Evolutionary conservation across 805 yeast species (phyloP).

Genomic region (Candida tammaniensis): DNA sequence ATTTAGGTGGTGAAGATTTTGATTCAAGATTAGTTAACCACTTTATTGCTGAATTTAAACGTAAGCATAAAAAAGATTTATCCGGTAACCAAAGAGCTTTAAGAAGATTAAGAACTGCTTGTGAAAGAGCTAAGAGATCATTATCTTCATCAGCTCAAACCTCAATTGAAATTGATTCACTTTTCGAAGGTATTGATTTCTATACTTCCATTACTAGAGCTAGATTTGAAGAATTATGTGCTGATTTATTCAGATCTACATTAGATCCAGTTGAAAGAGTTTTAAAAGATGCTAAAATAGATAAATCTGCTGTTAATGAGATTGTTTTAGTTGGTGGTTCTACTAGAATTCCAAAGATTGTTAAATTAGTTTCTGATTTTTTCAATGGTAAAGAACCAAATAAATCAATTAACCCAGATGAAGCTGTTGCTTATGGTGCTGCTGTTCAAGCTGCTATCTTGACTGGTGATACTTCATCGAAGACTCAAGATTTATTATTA

Average conservation of each 20-base stretch:
- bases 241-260: slow-evolving; percentile 90
- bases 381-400: slow-evolving; percentile 95
- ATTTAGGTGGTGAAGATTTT: slow-evolving; percentile 96
- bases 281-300: slow-evolving; percentile 86
- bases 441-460: slow-evolving; percentile 99
- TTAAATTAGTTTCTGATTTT: slow-evolving; percentile 83
- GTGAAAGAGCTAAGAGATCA: slow-evolving; percentile 97
- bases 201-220: slow-evolving; percentile 95
- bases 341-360: slow-evolving; percentile 98
- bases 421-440: slow-evolving; percentile 99
- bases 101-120: slow-evolving; percentile 94
- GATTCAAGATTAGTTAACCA: slow-evolving; percentile 87
- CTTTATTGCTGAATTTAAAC: slow-evolving; percentile 89
- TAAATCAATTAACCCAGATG: slow-evolving; percentile 98
- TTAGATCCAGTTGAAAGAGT: slow-evolving; percentile 96
- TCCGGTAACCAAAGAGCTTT: slow-evolving; percentile 79
- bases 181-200: slow-evolving; percentile 92
- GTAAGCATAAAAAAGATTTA: slow-evolving; percentile 86
- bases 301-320: slow-evolving; percentile 85
- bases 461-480: slow-evolving; percentile 69
- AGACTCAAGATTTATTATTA: slow-evolving; percentile 54
- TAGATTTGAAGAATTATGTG: slow-evolving; percentile 94
- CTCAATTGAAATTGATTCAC: slow-evolving; percentile 93
- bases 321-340: slow-evolving; percentile 99
- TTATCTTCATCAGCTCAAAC: slow-evolving; percentile 94